Conservation (phyloP, 768 basidiomycete species). For the Termitomyces sp. region DNA sequence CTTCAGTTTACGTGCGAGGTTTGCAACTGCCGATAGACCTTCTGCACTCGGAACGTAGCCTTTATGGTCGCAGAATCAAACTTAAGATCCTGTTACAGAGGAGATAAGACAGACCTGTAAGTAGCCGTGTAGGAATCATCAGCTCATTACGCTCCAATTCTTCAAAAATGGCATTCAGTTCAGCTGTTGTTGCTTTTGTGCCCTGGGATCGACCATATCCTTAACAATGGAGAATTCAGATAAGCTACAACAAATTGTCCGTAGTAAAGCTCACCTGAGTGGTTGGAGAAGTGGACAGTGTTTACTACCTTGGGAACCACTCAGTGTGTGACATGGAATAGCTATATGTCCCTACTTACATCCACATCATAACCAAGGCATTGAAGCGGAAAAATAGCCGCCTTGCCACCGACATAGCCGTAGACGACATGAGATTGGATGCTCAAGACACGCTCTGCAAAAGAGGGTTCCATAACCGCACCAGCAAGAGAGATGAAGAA, state of each 20-base stretch:
- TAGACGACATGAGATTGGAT: constrained; percentile 92
- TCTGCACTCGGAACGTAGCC: constrained; percentile 80
- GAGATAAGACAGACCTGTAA: constrained; percentile 56
- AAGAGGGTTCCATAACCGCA: constrained; percentile 4
- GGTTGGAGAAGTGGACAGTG: constrained; percentile 94
- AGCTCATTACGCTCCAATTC: constrained; percentile 74
- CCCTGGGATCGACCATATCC: constrained; percentile 85
- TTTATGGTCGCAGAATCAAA: constrained; percentile 16
- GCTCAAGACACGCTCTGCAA: constrained; percentile 64
- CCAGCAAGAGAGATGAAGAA: not conserved
- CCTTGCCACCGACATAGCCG: constrained; percentile 90
- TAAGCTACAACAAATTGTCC: not conserved
- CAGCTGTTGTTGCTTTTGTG: constrained; percentile 68
- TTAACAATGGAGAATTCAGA: constrained; percentile 21
- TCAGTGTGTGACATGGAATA: constrained; percentile 8
- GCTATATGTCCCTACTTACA: constrained; percentile 49
- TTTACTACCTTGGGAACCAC: constrained; percentile 61
- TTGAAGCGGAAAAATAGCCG: constrained; percentile 73
- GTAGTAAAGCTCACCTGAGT: constrained; percentile 55
- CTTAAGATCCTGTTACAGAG: not conserved
- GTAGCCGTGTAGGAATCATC: constrained; percentile 60
- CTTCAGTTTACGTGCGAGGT: constrained; percentile 58
- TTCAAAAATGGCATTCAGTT: constrained; percentile 72
- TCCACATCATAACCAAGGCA: constrained; percentile 95
- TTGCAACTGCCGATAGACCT: constrained; percentile 60